phyloP scores from a whole-genome alignment of 306 rosid genomes.

The Erythrophleum fordii region DNA sequence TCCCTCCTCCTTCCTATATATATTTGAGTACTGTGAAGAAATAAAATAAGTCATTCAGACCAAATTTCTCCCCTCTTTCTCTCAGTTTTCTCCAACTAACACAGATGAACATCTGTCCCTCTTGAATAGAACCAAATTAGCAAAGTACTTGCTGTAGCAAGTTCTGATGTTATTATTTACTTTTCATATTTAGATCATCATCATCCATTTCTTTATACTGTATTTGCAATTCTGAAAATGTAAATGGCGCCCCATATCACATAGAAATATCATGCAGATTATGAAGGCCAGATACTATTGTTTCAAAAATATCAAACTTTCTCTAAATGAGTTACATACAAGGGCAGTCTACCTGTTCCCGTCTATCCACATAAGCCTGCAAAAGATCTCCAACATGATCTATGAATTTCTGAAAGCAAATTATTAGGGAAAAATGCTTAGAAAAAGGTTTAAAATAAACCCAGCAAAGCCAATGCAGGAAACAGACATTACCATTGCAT shows the following conservation, averaged over 20 bases:
- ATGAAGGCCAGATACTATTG: constrained; percentile 14
- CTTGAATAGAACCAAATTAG: no score
- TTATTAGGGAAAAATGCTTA: constrained; percentile 26
- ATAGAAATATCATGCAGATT: constrained; percentile 19
- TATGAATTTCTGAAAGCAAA: constrained; percentile 85
- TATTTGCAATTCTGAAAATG: neutral
- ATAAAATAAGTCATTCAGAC: no score
- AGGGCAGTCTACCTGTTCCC: constrained; percentile 82
- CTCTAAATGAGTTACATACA: constrained; percentile 42
- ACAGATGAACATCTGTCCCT: no score
- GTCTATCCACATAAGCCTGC: constrained; percentile 95
- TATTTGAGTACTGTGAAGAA: no score
- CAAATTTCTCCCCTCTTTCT: no score
- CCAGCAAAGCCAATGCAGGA: constrained; percentile 41
- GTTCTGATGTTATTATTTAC: neutral
- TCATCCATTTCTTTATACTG: neutral
- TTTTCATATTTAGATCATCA: constrained; percentile 6
- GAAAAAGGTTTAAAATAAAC: constrained; percentile 34
- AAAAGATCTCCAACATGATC: constrained; percentile 90
- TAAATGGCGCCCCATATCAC: constrained; percentile 27
- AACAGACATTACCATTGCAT: constrained; percentile 79
- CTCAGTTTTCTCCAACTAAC: no score
- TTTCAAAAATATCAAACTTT: constrained; percentile 24
- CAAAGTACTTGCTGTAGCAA: no score
- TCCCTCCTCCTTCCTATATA: neutral